Percentiles rank a stretch among this genome's conserved stretches.
These are phyloP conservation scores for Scleroderma bovista DNA, from an alignment of 768 basidiomycete genomes.

Conservation along the genomic window DNA sequence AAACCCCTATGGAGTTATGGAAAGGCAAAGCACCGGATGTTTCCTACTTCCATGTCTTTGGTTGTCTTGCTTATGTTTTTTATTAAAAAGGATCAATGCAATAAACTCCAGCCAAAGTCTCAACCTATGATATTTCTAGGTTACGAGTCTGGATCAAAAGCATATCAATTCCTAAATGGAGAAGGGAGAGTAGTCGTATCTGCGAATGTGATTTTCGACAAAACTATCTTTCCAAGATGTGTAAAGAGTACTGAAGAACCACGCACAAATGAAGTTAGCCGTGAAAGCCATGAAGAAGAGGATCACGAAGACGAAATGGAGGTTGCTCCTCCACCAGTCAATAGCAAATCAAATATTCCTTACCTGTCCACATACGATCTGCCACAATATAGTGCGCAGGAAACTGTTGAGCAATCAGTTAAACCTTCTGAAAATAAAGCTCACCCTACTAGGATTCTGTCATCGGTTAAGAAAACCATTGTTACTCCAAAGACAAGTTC, in stretches of 20 bases:
- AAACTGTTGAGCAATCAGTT: too few species aligned
- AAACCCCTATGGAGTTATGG: too few species aligned
- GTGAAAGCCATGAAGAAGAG: too few species aligned
- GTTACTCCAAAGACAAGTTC: too few species aligned
- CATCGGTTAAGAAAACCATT: too few species aligned
- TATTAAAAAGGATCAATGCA: not conserved
- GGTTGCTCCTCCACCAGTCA: not conserved
- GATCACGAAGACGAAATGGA: not conserved
- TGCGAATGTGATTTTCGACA: not conserved
- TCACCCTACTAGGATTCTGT: too few species aligned
- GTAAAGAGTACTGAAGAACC: not conserved
- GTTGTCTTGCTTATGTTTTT: not conserved
- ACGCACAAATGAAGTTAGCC: not conserved
- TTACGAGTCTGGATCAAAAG: not conserved
- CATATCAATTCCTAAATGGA: not conserved
- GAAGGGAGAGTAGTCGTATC: not conserved
- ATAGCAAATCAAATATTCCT: too few species aligned
- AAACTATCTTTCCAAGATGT: not conserved
- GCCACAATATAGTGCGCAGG: too few species aligned
- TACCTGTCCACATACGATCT: too few species aligned
- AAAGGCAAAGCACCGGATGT: not conserved
- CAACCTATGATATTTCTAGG: not conserved
- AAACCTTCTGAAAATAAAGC: too few species aligned
- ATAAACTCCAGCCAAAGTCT: not conserved
- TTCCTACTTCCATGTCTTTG: not conserved